Evolutionary conservation across 106 monocot species (phyloP).

Genomic region (Apostasia ramifera): DNA sequence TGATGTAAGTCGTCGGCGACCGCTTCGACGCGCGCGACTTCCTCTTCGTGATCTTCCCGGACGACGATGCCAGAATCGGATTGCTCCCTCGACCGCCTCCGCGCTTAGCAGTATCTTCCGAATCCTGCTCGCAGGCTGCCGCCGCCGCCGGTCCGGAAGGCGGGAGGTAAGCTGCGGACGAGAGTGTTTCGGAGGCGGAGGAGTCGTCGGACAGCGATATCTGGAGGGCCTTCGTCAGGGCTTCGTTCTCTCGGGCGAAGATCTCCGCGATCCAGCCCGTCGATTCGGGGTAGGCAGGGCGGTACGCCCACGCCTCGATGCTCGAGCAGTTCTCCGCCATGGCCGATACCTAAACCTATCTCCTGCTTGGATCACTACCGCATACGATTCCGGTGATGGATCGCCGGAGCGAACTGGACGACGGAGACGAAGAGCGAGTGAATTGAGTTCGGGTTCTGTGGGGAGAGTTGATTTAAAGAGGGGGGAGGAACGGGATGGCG

Average conservation of each 20-base stretch:
- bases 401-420: not conserved
- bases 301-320: conserved; percentile 23
- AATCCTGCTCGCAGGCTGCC: not conserved
- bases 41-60: conserved; percentile 30
- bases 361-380: not conserved
- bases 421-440: conserved; percentile 2
- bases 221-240: conserved; percentile 53
- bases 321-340: conserved; percentile 22
- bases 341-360: not conserved
- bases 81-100: not conserved
- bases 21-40: conserved; percentile 38
- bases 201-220: conserved; percentile 41
- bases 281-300: conserved; percentile 5
- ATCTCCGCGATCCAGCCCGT: conserved; percentile 15
- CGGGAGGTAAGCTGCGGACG: conserved; percentile 7
- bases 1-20: conserved; percentile 51
- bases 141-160: not conserved
- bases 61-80: not conserved
- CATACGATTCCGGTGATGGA: not conserved
- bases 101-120: not conserved
- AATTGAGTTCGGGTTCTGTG: not conserved
- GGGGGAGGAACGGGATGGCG: not conserved
- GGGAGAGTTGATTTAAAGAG: conserved; percentile 4
- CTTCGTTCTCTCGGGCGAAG: conserved; percentile 36
- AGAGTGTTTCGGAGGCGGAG: conserved; percentile 16